Base-by-base conservation (phyloP, 2,329 filamentous ascomycete species). In the Emergomyces orientalis region DNA sequence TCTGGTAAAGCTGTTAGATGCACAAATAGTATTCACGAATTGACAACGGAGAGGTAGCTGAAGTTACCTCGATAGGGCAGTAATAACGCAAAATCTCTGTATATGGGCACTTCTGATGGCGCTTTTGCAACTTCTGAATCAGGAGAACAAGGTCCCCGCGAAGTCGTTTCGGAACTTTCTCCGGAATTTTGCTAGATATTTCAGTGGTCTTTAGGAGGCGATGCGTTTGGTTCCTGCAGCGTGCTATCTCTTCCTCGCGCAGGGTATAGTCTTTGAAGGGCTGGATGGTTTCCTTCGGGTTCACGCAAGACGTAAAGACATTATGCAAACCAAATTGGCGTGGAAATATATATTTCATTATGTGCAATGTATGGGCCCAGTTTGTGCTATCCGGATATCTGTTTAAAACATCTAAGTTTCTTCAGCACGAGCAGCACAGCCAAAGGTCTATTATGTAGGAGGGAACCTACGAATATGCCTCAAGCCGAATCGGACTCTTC, bases 311-410 rank as follows among this genome's bases (percentile, higher is more conserved):
- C 0, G 86, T 91, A 72, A 97, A 97, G n/a, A 88, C 91, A 74
- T 97, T 99, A 71, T 96, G 91, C 3, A 99, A 78, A 17, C 85
- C 85, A 71, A 96, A 97, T 70, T 97, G 92, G 13, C 88, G 83
- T 39, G 94, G 94, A 69, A 99, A 99, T 1, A 99, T 86, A 74
- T 97, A 93, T 80, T 93, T 94, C 83, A 96, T 85, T 25, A 96
- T 76, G 68, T 88, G 89, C 13, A 86, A 71, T 0, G 86, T 89
- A 65, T 88, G 82, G 14, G 75, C 71, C 1, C 78, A 69, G 68
- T 83, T 77, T 45, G 77, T 65, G 49, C 74, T 64, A 69, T 82
- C 70, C 43, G 81, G 75, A 66, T 82, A 88, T 27, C 91, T 85
- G 71, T 94, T 96, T 30, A 97, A 75, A 2, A 92, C 86, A 78